Percentiles rank a stretch among this genome's conserved stretches.
These are phyloP conservation scores for Catharanthus roseus DNA, from an alignment of 257 asterid genomes.

Conservation along the genomic window DNA sequence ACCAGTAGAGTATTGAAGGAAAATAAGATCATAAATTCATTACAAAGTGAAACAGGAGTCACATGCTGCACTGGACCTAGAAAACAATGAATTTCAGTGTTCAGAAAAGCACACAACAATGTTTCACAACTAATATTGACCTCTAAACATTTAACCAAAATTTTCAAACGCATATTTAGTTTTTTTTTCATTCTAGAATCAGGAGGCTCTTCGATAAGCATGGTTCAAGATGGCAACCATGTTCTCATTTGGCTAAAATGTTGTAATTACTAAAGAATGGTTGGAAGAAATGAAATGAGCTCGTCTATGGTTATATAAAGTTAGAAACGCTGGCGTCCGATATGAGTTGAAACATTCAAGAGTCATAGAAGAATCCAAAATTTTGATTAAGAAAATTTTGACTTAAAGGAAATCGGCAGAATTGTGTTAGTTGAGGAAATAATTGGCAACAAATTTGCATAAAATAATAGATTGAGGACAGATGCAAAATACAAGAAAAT, in stretches of 20 bases:
- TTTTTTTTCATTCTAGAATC: background rate
- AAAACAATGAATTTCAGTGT: background rate
- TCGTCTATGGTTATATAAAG: background rate
- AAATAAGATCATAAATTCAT: background rate
- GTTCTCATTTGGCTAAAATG: background rate
- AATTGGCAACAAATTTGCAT: background rate
- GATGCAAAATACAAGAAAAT: background rate
- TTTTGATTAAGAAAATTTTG: too few species aligned
- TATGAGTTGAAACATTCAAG: background rate
- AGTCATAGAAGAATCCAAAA: background rate
- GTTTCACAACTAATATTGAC: background rate
- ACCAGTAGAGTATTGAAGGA: background rate
- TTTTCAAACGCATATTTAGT: background rate
- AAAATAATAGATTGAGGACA: background rate
- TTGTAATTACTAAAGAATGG: background rate
- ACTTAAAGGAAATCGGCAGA: background rate
- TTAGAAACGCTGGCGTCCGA: background rate
- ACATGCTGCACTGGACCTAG: background rate
- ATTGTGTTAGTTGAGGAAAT: background rate
- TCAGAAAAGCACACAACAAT: background rate
- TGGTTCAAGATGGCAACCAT: background rate
- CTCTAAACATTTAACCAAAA: background rate
- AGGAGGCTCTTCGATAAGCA: background rate
- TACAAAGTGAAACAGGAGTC: slow-evolving; percentile 7
- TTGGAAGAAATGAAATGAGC: background rate